Evolutionary conservation across 2,329 filamentous ascomycete species (phyloP).

Genomic region (Chaetomium strumarium): DNA sequence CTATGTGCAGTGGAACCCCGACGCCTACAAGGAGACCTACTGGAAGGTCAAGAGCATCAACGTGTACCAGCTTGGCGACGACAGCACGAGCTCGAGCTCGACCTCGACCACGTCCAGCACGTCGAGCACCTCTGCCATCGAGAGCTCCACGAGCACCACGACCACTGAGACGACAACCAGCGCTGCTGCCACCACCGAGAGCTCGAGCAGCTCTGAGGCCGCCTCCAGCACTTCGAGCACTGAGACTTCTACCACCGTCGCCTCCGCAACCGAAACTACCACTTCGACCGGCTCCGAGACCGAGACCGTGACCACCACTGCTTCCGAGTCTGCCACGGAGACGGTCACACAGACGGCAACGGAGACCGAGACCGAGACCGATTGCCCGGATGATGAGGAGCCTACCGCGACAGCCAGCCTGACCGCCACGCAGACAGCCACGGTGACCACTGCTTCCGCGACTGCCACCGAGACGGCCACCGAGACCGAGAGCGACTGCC

Average conservation of each 20-base stretch:
- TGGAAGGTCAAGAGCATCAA: constrained; percentile 41
- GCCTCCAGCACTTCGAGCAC: not conserved
- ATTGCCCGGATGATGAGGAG: no score
- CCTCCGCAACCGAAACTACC: not conserved
- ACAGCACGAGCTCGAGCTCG: constrained; percentile 10
- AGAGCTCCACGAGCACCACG: no score
- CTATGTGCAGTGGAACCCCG: constrained; percentile 35
- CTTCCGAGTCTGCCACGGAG: not conserved
- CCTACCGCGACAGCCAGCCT: not conserved
- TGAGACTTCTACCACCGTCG: not conserved
- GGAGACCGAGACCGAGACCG: not conserved
- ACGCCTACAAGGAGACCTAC: constrained; percentile 33
- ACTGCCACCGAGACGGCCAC: constrained; percentile 6
- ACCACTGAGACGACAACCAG: no score
- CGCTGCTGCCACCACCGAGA: no score
- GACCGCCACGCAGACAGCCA: not conserved
- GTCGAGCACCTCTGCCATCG: no score
- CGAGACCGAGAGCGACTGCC: not conserved
- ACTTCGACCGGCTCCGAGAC: constrained; percentile 4
- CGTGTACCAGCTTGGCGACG: constrained; percentile 27
- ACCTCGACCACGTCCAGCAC: constrained; percentile 11
- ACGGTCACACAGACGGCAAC: not conserved
- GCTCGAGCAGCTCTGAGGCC: no score
- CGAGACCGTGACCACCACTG: not conserved
- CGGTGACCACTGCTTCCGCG: constrained; percentile 8